A percentile compares a stretch with the other conserved stretches of the same genome.
These are phyloP conservation scores for Dillenia suffruticosa DNA, from an alignment of 164 flowering plant species.

Conservation along the genomic window DNA sequence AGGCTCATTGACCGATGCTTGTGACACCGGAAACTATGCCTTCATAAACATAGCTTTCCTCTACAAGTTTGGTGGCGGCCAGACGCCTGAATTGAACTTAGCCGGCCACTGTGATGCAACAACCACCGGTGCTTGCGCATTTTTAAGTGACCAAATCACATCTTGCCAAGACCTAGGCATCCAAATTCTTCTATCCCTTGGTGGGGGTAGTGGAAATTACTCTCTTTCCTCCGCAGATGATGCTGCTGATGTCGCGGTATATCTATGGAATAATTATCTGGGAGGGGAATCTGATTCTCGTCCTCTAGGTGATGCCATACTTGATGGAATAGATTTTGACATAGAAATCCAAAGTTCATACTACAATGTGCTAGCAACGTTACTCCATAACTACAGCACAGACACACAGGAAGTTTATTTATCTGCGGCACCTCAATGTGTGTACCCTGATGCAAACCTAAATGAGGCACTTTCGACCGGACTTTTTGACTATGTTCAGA, in stretches of 20 bases:
- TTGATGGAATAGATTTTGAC: slow-evolving; percentile 29
- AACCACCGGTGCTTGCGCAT: slow-evolving; percentile 8
- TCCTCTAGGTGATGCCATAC: slow-evolving; percentile 24
- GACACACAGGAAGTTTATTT: slow-evolving; percentile 15
- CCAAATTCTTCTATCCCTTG: slow-evolving; percentile 19
- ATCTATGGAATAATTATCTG: slow-evolving; percentile 24
- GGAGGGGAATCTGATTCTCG: slow-evolving; percentile 17
- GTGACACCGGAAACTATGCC: slow-evolving; percentile 12
- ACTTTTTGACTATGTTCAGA: slow-evolving; percentile 33
- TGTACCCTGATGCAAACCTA: slow-evolving; percentile 18
- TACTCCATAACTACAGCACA: neutral
- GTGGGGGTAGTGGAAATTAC: slow-evolving; percentile 25
- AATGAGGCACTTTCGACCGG: slow-evolving; percentile 19
- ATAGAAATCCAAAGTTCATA: slow-evolving; percentile 10
- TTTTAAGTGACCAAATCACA: slow-evolving; percentile 5
- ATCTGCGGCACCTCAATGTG: slow-evolving; percentile 33
- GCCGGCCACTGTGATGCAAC: slow-evolving; percentile 19
- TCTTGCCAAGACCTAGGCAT: slow-evolving; percentile 21
- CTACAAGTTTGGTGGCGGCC: slow-evolving; percentile 17
- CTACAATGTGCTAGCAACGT: slow-evolving; percentile 16
- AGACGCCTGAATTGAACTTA: slow-evolving; percentile 15
- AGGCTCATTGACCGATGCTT: slow-evolving; percentile 15
- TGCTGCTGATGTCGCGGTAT: slow-evolving; percentile 18
- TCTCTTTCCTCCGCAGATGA: slow-evolving; percentile 17
- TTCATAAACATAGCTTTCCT: slow-evolving; percentile 22